Percentiles rank a stretch among this genome's conserved stretches.
Conservation (phyloP, 1,139 yeast species). For the Arxiozyma slooffiae region DNA sequence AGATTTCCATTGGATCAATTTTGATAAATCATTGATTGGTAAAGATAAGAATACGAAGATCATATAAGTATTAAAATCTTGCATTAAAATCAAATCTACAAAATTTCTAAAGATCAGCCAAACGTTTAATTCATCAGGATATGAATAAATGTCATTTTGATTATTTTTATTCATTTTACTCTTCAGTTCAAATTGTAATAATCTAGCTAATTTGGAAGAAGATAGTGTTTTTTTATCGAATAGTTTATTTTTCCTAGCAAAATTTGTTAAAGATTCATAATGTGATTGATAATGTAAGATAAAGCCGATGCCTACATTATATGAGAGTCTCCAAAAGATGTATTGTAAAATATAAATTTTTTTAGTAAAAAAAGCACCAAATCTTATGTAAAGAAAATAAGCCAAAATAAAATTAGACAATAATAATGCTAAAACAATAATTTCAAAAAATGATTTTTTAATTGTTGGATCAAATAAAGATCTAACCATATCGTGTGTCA, state of each 20-base stretch:
- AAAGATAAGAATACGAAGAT: constrained; percentile 57
- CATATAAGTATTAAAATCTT: constrained; percentile 71
- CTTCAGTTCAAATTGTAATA: constrained; percentile 12
- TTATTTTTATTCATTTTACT: constrained; percentile 48
- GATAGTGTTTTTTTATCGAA: neutral
- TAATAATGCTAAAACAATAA: constrained; percentile 12
- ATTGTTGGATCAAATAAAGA: constrained; percentile 71
- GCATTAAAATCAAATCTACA: constrained; percentile 78
- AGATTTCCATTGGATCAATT: constrained; percentile 20
- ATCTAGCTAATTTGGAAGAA: neutral
- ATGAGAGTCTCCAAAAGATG: constrained; percentile 66
- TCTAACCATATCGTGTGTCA: constrained; percentile 79
- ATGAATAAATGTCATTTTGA: constrained; percentile 39
- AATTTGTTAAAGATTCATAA: constrained; percentile 43
- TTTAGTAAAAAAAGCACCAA: constrained; percentile 17
- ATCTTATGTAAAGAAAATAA: constrained; percentile 29
- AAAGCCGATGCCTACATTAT: constrained; percentile 73
- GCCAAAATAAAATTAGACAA: constrained; percentile 35
- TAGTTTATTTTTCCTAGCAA: constrained; percentile 33
- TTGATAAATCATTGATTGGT: constrained; percentile 23
- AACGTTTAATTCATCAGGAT: constrained; percentile 71
- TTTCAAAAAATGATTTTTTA: constrained; percentile 58
- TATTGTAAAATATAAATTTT: constrained; percentile 39
- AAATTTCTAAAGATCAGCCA: constrained; percentile 75
- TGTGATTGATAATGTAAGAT: constrained; percentile 62